phyloP scores from a whole-genome alignment of 305 asterid genomes.

The Rubia balearica region DNA sequence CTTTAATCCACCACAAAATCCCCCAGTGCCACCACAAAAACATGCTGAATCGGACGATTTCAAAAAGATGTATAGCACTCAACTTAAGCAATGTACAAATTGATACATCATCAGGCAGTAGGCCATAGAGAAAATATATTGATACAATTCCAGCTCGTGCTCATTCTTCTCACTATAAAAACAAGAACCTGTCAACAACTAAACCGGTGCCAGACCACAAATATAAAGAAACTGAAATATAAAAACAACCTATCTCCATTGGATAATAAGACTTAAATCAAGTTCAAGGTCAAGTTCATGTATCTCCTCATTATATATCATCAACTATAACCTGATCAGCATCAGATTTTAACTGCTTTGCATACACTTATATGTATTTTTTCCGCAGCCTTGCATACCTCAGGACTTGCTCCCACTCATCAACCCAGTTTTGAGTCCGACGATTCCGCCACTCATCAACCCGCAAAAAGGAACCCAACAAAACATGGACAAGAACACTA shows the following conservation, averaged over 20 bases:
- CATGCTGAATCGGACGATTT: too few relatives aligned
- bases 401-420: slow-evolving; percentile 76
- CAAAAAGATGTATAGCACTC: not conserved
- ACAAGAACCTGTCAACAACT: not conserved
- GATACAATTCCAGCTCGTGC: not conserved
- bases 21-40: too few relatives aligned
- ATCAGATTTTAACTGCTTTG: slow-evolving; percentile 70
- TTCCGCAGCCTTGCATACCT: slow-evolving; percentile 65
- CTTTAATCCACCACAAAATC: too few relatives aligned
- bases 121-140: not conserved
- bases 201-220: too few relatives aligned
- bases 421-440: too few relatives aligned
- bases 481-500: too few relatives aligned
- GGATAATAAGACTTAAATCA: slow-evolving; percentile 77
- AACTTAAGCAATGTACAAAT: not conserved
- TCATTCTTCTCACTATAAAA: not conserved
- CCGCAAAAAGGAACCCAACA: too few relatives aligned
- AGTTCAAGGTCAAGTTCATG: slow-evolving; percentile 84
- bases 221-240: not conserved
- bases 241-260: slow-evolving; percentile 64
- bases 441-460: too few relatives aligned
- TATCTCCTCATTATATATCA: slow-evolving; percentile 72
- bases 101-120: not conserved
- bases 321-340: slow-evolving; percentile 59
- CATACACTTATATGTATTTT: slow-evolving; percentile 77